Evolutionary conservation across 768 basidiomycete genomes (phyloP).

Genomic region (Mycena vulgaris): DNA sequence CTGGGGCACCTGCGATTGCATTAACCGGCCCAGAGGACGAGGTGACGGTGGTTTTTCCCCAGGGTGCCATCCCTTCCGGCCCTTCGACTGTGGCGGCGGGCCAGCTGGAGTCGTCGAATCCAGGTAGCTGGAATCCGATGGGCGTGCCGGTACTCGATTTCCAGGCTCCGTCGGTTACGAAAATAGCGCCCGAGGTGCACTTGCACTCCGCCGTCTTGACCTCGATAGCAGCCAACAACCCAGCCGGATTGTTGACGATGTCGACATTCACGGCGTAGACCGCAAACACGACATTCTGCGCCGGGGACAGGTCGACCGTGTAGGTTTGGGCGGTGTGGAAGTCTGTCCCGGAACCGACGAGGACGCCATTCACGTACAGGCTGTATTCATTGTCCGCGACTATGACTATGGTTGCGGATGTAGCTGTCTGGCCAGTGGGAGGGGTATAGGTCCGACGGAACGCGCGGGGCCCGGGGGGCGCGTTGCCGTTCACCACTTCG

Average conservation of each 20-base stretch:
- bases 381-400: constrained; percentile 46
- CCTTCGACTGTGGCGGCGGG: constrained; percentile 42
- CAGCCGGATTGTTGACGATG: constrained; percentile 37
- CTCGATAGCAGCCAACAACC: constrained; percentile 40
- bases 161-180: constrained; percentile 45
- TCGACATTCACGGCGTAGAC: constrained; percentile 30
- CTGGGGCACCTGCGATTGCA: constrained; percentile 9
- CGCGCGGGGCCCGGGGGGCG: constrained; percentile 45
- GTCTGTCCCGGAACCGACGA: constrained; percentile 42
- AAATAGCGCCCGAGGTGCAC: constrained; percentile 32
- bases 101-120: constrained; percentile 45
- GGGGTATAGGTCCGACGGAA: constrained; percentile 48
- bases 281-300: constrained; percentile 40
- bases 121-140: constrained; percentile 27
- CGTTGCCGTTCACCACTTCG: constrained; percentile 41
- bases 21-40: not conserved
- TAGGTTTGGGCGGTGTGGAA: constrained; percentile 40
- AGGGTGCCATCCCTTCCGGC: constrained; percentile 40
- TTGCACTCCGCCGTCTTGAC: constrained; percentile 35
- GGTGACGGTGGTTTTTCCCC: constrained; percentile 35
- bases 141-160: constrained; percentile 40
- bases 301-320: constrained; percentile 35
- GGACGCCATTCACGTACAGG: constrained; percentile 48
- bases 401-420: constrained; percentile 45
- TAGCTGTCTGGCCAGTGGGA: constrained; percentile 41